Evolutionary conservation across 1,284 basidiomycete species (phyloP), one percentile per base, ranked within the genome.

Genomic region (Pascua sp.): DNA sequence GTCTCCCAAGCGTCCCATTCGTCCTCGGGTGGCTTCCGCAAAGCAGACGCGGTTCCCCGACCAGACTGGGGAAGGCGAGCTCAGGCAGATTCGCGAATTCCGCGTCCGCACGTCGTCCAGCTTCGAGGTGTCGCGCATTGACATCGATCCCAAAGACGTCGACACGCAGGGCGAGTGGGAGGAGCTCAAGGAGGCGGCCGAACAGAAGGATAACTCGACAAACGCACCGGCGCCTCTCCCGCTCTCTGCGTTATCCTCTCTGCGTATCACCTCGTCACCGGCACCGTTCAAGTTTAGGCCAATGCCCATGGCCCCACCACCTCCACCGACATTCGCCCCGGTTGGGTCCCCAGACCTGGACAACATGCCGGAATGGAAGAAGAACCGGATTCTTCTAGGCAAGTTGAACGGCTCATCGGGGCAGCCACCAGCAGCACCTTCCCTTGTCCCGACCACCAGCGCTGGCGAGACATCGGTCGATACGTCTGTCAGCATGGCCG

Each of bases 321-420:
- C 24, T 32, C 24, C 24, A 32, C 24, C 24, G 4, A 32, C 24
- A 32, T 32, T 32, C 24, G 24, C 24, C 24, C 4, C 24, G 24
- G 4, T 7, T 32, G 24, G 24, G 4, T 32, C 24, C 24, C 24
- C 24, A 32, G 24, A 32, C 24, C 24, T 32, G 24, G 24, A 32
- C 3, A 32, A 47, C 16, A 57, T 67, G 5, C 65, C 65, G 0
- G 59, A 56, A 17, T 67, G 65, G 65, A 67, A 67, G 57, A 49
- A 56, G 51, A 59, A 65, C 57, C 59, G 65, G 11, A 57, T 65
- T 13, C 53, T 61, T 12, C 36, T 65, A 42, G 65, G 65, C 40
- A 67, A 63, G 48, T 45, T 40, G 38, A 24, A 43, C 41, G 47
- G 39, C 47, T 7, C 16, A 40, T n/a, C 47, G 40, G 38, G 47